Evolutionary conservation across 2,329 filamentous ascomycete species (phyloP), one percentile per base, ranked within the genome.

Genomic region (Cercospora beticola): DNA sequence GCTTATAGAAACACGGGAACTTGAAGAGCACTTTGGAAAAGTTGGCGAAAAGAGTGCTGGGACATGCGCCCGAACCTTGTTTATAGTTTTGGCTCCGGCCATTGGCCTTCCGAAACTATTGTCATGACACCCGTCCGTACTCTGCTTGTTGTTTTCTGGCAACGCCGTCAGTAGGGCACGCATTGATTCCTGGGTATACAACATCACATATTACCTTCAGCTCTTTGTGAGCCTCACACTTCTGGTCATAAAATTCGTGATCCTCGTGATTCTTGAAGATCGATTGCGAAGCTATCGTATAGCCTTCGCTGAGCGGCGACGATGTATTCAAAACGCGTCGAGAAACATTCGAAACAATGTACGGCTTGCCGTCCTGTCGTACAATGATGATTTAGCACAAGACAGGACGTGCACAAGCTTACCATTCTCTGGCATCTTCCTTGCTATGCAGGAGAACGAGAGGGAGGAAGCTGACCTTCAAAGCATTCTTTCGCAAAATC

Each of bases 231-330:
- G 86, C 86, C 71, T 81, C 80, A 70, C 86, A 87, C 56, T 85
- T 83, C n/a, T 83, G 81, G 77, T 92, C 89, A 77, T 91, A 92
- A 79, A 86, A 92, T 71, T 86, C 82, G 85, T 92, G 88, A 77
- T 92, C 90, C 16, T 88, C 88, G 67, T 87, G 76, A 69, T 81
- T 87, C 62, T 85, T 84, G 76, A 92, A 92, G 64, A 87, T 85
- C 40, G 86, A 88, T 78, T 89, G 86, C 65, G 86, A 86, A 21
- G 87, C 84, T 64, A 92, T 76, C 5, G 88, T 92, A 80, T 85
- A 91, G 57, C 89, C 90, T 77, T 90, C 86, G 71, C 84, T 84
- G 36, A 89, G 86, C 18, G 85, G 82, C 23, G 74, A 75, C 4
- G 65, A 67, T 14, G 73, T 74, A 57, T 76, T 76, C 49, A 75